Conservation (phyloP, 768 basidiomycete species). For the Boletus rex-veris region DNA sequence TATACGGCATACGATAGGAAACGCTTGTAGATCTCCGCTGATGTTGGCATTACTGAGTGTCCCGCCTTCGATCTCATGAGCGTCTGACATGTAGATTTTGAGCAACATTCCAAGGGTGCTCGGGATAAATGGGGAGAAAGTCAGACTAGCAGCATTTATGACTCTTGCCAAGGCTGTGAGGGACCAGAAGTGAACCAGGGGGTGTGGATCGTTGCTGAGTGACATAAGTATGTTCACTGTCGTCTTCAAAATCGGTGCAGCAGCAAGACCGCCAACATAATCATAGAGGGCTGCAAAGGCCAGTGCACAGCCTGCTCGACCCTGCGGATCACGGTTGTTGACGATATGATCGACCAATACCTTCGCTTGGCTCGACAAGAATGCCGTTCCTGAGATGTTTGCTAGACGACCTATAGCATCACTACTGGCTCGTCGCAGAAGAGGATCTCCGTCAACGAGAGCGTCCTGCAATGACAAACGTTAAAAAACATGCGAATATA, state of each 20-base stretch:
- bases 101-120: conserved; percentile 87
- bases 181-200: conserved; percentile 93
- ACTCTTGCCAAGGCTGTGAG: conserved; percentile 81
- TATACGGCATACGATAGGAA: conserved; percentile 87
- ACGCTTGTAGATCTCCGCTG: conserved; percentile 87
- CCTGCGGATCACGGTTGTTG: conserved; percentile 88
- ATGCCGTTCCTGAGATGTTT: conserved; percentile 75
- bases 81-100: conserved; percentile 84
- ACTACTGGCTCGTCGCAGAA: conserved; percentile 74
- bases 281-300: conserved; percentile 91
- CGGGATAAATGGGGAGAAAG: conserved; percentile 85
- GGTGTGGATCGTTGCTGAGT: conserved; percentile 92
- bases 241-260: conserved; percentile 90
- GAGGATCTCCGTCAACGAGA: conserved; percentile 74
- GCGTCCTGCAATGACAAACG: conserved; percentile 50
- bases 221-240: conserved; percentile 95
- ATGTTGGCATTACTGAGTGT: conserved; percentile 77
- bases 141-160: conserved; percentile 86
- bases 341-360: conserved; percentile 91
- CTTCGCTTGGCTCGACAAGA: conserved; percentile 85
- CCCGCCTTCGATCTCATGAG: conserved; percentile 93
- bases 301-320: conserved; percentile 89
- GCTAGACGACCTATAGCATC: conserved; percentile 88
- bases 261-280: conserved; percentile 91
- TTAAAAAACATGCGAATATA: conserved; percentile 10